Percentiles rank a stretch among this genome's conserved stretches.
phyloP scores from a whole-genome alignment of 768 basidiomycete genomes.

The Sporobolomyces roseus region DNA sequence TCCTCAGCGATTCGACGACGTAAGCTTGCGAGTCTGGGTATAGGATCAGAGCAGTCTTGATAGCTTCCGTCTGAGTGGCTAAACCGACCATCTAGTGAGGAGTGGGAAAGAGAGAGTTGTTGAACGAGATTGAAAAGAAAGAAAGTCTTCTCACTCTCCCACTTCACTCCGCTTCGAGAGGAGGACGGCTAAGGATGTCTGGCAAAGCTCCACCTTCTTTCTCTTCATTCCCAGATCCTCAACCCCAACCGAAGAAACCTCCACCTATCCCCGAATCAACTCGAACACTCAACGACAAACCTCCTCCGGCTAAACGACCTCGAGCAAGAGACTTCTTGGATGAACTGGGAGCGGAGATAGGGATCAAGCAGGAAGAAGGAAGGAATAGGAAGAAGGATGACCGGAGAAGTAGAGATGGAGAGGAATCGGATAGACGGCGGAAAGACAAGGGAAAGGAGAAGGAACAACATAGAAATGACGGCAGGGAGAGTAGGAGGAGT shows the following conservation, averaged over 20 bases:
- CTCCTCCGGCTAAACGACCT: background rate
- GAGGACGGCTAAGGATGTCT: background rate
- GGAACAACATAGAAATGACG: background rate
- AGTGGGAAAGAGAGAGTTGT: background rate
- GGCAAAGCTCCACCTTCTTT: slow-evolving; percentile 19
- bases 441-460: background rate
- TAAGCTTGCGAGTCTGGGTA: slow-evolving; percentile 28
- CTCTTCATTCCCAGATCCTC: slow-evolving; percentile 23
- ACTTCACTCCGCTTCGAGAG: background rate
- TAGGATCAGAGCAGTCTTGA: slow-evolving; percentile 7
- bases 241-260: background rate
- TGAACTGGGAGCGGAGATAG: slow-evolving; percentile 17
- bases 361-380: background rate
- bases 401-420: background rate
- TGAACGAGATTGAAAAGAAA: background rate
- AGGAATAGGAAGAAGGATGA: background rate
- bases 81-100: background rate
- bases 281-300: background rate
- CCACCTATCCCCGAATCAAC: slow-evolving; percentile 30
- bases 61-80: background rate
- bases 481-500: background rate
- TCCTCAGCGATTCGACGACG: slow-evolving; percentile 18
- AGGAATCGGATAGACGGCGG: background rate
- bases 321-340: slow-evolving; percentile 28
- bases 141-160: background rate